Evolutionary conservation across 257 asterid species (phyloP), one percentile per base, ranked within the genome.

Genomic region (Primulina tabacum): DNA sequence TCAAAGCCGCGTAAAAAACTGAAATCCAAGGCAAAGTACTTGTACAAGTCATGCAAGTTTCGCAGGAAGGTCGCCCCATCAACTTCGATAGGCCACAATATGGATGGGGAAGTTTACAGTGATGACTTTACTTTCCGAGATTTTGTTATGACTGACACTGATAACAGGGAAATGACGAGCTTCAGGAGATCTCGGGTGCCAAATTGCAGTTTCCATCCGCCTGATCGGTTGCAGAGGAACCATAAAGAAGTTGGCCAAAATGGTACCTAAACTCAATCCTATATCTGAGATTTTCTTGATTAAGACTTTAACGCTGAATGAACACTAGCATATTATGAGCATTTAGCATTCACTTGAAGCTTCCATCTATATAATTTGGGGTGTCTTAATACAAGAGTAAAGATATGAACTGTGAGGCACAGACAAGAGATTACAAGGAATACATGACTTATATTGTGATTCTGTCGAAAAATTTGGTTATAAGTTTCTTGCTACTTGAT

Each of bases 21-120:
- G 1, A 92, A 81, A 74, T 78, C 92, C 11, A 88, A 86, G 73
- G 84, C 78, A 5, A 80, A 75, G 81, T 64, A 64, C 86, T 65
- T 87, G 34, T 77, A 74, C 64, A 85, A 79, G 75, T 76, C 87
- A 30, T 80, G 92, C 55, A 83, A 65, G 53, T 72, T 83, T 70
- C 83, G 95, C 6, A 70, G 90, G 34, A 92, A 87, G 80, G 72
- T 80, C 10, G 84, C 88, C 32, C 88, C 85, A 14, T 83, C 93
- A 30, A 74, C 79, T 80, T 65, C 84, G 7, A 72, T 82, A 29
- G 90, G 76, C 55, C 84, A 77, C 50, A 77, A 64, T 64, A 68
- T 60, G 4, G 75, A 32, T 32, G 81, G 67, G n/a, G 84, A 68
- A 9, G 66, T 74, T 28, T 66, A 62, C 59, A 73, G 52, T 6